Evolutionary conservation across 345 rosid genomes (phyloP), one percentile per base, ranked within the genome.

Genomic region (Ailanthus altissimus): DNA sequence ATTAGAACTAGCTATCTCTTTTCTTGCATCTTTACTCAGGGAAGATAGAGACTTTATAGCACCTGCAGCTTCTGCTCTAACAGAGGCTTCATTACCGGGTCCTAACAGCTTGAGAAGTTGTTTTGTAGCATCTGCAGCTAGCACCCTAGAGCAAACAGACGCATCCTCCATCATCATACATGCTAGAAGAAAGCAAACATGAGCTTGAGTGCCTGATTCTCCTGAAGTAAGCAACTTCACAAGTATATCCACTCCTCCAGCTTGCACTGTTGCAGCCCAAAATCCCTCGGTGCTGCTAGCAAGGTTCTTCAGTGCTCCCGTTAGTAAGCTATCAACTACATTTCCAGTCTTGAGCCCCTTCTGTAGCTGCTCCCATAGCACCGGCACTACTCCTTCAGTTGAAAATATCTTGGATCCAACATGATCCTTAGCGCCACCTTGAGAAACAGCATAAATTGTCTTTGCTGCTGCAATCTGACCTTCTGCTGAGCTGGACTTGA

Each of bases 21-120:
- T 84, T 78, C 97, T 90, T 61, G 99, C 98, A 83, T 94, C 99
- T 85, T 94, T 94, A 80, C 91, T 88, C 77, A 88, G 97, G 14
- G 92, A 88, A 82, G 99, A 97, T 76, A 97, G 98, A 72, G 99
- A 91, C 83, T 94, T 94, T 40, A 97, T 91, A 79, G 98, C 96
- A 74, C 94, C 97, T 46, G 99, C 98, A 76, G 99, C 98, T 90
- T 97, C 98, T 77, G 99, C 99, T 85, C 99, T 92, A 67, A 97
- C 97, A 14, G 97, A 73, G 67, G 97, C 91, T 83, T 97, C 98
- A 84, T 97, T 97, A 74, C 98, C 98, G 43, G 98, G 81, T 54
- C 98, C 99, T 83, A 97, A 79, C 42, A 97, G 83, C 82, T 91
- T 94, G 64, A 94, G 97, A 74, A 97, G 91, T 77, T 85, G 92